Evolutionary conservation across 768 basidiomycete species (phyloP).

Genomic region (Trametopsis cervina): DNA sequence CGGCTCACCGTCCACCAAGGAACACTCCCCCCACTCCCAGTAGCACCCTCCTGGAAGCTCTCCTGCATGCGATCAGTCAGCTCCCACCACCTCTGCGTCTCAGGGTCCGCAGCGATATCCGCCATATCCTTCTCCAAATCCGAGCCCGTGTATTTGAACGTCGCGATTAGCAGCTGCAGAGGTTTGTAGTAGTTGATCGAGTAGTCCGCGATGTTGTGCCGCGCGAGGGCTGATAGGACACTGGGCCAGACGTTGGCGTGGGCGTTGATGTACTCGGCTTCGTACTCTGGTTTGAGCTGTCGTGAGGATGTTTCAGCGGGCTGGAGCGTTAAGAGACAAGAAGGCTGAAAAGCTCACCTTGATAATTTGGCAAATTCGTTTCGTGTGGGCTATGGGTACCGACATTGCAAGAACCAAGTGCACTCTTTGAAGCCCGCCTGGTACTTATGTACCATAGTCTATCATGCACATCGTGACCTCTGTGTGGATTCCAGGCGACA

Average conservation of each 20-base stretch:
- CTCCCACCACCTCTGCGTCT: slow-evolving; percentile 74
- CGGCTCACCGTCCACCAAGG: slow-evolving; percentile 75
- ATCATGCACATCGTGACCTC: too few species aligned
- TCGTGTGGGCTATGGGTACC: slow-evolving; percentile 26
- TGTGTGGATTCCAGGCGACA: too few species aligned
- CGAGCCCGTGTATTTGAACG: slow-evolving; percentile 64
- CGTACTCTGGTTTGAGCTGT: slow-evolving; percentile 48
- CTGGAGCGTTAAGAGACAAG: background rate
- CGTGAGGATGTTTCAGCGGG: background rate
- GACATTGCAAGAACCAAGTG: slow-evolving; percentile 21
- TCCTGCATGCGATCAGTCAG: slow-evolving; percentile 76
- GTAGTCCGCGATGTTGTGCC: slow-evolving; percentile 66
- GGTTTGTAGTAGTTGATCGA: slow-evolving; percentile 66
- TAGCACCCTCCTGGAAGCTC: slow-evolving; percentile 62
- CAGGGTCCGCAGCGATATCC: slow-evolving; percentile 51
- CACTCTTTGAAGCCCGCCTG: too few species aligned
- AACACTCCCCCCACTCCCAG: slow-evolving; percentile 57
- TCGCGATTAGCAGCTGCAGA: slow-evolving; percentile 65
- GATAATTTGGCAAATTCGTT: slow-evolving; percentile 69
- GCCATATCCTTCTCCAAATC: slow-evolving; percentile 66
- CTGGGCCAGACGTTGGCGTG: slow-evolving; percentile 64
- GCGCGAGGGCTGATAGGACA: slow-evolving; percentile 55
- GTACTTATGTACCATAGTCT: too few species aligned
- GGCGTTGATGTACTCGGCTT: slow-evolving; percentile 46
- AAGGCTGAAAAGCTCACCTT: slow-evolving; percentile 34